phyloP scores from a whole-genome alignment of 2,329 filamentous ascomycete genomes.

The Fusarium nygamai region DNA sequence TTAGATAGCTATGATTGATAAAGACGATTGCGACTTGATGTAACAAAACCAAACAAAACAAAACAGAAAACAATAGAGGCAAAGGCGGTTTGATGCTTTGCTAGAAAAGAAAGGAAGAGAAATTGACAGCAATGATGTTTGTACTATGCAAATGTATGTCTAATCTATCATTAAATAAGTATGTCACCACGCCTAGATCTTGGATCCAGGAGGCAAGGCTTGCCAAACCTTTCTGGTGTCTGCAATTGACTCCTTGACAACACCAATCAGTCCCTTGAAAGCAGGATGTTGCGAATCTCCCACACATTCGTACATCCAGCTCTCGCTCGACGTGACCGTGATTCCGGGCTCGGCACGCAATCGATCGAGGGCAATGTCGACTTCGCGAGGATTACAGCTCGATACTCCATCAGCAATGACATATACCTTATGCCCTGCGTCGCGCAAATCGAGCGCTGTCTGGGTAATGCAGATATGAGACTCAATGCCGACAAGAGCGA shows the following conservation, averaged over 20 bases:
- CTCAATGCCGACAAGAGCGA: conserved; percentile 91
- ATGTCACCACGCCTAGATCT: conserved; percentile 54
- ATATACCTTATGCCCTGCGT: conserved; percentile 82
- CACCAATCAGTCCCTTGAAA: conserved; percentile 76
- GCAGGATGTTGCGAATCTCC: conserved; percentile 79
- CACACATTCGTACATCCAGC: conserved; percentile 88
- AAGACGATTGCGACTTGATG: conserved; percentile 24
- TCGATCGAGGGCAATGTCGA: conserved; percentile 79
- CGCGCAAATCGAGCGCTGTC: conserved; percentile 84
- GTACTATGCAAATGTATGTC: background rate
- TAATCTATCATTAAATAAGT: background rate
- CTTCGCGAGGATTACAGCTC: conserved; percentile 85
- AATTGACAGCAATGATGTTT: background rate
- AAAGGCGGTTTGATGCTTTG: background rate
- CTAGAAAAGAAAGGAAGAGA: conserved; percentile 11
- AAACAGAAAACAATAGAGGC: background rate
- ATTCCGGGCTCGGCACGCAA: conserved; percentile 77
- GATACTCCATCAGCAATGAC: conserved; percentile 90
- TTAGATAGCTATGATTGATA: conserved; percentile 2
- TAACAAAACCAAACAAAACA: conserved; percentile 10
- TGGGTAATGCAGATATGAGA: conserved; percentile 95
- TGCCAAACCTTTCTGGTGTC: conserved; percentile 76
- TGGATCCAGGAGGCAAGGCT: conserved; percentile 67
- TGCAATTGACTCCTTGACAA: conserved; percentile 81
- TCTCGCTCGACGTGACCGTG: conserved; percentile 86